Evolutionary conservation across 1,284 basidiomycete species (phyloP).

Genomic region (Irpex sp.): DNA sequence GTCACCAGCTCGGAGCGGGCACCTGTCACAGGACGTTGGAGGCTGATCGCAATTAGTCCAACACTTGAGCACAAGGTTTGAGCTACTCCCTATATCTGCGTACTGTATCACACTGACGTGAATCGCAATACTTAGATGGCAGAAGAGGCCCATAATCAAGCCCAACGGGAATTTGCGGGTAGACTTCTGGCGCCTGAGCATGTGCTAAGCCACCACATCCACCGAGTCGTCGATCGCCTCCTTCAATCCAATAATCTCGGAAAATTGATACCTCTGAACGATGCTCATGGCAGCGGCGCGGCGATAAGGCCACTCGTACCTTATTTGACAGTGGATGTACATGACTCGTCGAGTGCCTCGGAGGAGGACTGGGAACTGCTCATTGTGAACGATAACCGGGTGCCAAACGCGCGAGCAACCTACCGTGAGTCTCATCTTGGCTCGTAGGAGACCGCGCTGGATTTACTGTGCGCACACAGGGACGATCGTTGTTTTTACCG

Average conservation of each 20-base stretch:
- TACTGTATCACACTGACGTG: background rate
- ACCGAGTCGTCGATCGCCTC: conserved; percentile 69
- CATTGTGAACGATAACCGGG: conserved; percentile 74
- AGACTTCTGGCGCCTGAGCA: conserved; percentile 70
- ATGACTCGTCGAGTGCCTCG: background rate
- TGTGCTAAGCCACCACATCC: conserved; percentile 62
- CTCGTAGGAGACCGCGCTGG: background rate
- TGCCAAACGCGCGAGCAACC: conserved; percentile 79
- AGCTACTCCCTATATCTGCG: background rate
- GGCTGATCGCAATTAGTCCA: conserved; percentile 78
- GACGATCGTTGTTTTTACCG: conserved; percentile 87
- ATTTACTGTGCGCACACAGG: conserved; percentile 30
- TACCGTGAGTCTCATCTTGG: conserved; percentile 46
- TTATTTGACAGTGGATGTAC: background rate
- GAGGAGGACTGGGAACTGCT: conserved; percentile 67
- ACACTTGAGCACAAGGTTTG: conserved; percentile 51
- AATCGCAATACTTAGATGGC: conserved; percentile 38
- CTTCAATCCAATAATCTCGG: conserved; percentile 74
- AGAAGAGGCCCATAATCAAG: conserved; percentile 45
- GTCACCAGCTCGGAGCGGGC: conserved; percentile 68
- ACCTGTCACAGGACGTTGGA: conserved; percentile 77
- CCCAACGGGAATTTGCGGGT: conserved; percentile 52
- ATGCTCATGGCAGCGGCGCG: background rate
- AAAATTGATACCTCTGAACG: conserved; percentile 37
- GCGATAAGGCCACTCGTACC: background rate